Evolutionary conservation across 2,329 filamentous ascomycete genomes (phyloP).

Genomic region (Claviceps lovelessii): DNA sequence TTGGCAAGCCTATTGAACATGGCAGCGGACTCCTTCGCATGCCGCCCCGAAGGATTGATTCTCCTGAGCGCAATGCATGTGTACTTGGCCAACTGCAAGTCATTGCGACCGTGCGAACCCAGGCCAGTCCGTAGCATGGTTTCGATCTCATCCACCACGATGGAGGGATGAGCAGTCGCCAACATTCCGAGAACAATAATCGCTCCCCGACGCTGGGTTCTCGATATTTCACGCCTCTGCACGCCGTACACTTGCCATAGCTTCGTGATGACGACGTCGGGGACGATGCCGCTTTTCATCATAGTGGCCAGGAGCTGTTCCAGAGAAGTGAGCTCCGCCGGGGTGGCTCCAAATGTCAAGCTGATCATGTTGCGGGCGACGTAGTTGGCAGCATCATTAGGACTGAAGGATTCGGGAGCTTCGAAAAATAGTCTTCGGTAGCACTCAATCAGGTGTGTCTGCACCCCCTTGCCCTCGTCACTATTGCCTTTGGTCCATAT

Average conservation of each 20-base stretch:
- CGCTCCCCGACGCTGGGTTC: constrained; percentile 74
- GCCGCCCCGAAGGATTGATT: constrained; percentile 74
- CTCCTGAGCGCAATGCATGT: constrained; percentile 86
- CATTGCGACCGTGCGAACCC: constrained; percentile 62
- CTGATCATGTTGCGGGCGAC: constrained; percentile 98
- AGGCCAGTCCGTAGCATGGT: constrained; percentile 84
- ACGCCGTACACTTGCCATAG: constrained; percentile 96
- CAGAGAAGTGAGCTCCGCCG: constrained; percentile 85
- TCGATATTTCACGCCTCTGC: constrained; percentile 84
- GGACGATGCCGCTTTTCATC: constrained; percentile 86
- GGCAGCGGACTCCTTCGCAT: constrained; percentile 55
- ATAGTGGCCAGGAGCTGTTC: constrained; percentile 92
- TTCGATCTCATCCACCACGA: constrained; percentile 90
- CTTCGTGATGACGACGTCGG: constrained; percentile 75
- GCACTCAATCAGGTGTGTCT: constrained; percentile 90
- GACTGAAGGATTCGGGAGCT: constrained; percentile 72
- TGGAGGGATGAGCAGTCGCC: constrained; percentile 78
- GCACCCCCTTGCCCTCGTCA: constrained; percentile 95
- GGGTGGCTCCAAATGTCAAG: constrained; percentile 86
- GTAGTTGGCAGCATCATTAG: constrained; percentile 87
- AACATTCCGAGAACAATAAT: constrained; percentile 98
- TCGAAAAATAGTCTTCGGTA: constrained; percentile 95
- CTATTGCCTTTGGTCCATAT: constrained; percentile 99
- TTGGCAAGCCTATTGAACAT: constrained; percentile 72
- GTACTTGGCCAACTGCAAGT: constrained; percentile 83